A percentile compares a stretch with the other conserved stretches of the same genome.
Evolutionary conservation across 2,329 filamentous ascomycete species (phyloP).

Genomic region (Endoconidiophora laricicola): DNA sequence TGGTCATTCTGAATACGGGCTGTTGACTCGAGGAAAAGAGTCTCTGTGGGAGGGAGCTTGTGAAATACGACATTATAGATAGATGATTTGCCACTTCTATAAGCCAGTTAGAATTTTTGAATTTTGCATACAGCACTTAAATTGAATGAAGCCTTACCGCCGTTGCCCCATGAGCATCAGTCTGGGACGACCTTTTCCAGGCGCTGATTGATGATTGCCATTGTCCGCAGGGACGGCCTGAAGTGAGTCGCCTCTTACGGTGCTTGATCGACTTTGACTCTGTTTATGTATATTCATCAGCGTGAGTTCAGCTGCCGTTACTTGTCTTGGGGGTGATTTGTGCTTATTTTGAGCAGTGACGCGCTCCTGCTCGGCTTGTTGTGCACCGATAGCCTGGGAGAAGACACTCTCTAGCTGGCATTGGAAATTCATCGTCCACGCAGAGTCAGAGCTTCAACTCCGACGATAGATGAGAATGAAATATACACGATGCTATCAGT

Average conservation of each 20-base stretch:
- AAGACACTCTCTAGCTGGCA: too few species aligned
- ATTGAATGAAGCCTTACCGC: constrained; percentile 41
- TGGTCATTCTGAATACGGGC: constrained; percentile 87
- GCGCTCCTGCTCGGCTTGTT: not conserved
- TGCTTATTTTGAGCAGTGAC: constrained; percentile 7
- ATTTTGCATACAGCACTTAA: not conserved
- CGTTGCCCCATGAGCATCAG: constrained; percentile 89
- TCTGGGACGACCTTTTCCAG: constrained; percentile 56
- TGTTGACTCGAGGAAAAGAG: constrained; percentile 87
- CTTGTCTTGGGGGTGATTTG: constrained; percentile 7
- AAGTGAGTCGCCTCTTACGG: constrained; percentile 27
- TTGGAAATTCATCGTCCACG: too few species aligned
- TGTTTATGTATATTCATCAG: constrained; percentile 46
- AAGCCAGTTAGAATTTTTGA: not conserved
- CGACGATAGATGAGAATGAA: too few species aligned
- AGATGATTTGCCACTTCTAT: constrained; percentile 90
- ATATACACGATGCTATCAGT: too few species aligned
- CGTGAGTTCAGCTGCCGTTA: constrained; percentile 37
- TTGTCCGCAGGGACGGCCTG: constrained; percentile 21
- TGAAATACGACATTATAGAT: constrained; percentile 99
- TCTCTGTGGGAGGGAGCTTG: constrained; percentile 91
- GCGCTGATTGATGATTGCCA: constrained; percentile 21
- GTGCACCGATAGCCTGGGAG: too few species aligned
- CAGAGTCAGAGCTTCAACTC: too few species aligned
- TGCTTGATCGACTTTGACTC: constrained; percentile 36